These are phyloP conservation scores for Tylopilus plumbeoviolaceoides DNA, from an alignment of 768 basidiomycete genomes.

Conservation along the genomic window DNA sequence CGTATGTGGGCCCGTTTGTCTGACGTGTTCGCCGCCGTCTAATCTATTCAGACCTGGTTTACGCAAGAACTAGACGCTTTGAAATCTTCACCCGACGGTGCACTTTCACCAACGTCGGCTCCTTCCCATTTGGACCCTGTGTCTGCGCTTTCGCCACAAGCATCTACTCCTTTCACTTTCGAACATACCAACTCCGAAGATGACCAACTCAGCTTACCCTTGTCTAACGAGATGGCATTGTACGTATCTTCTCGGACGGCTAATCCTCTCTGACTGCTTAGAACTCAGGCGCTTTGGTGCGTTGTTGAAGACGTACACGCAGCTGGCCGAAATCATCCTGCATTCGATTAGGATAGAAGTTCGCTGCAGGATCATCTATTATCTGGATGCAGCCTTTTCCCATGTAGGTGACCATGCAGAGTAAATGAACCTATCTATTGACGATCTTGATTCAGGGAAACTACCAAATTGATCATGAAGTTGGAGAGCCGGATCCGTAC, in stretches of 20 bases:
- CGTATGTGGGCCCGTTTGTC: conserved; percentile 43
- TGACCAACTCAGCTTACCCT: conserved; percentile 61
- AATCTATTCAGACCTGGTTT: conserved; percentile 72
- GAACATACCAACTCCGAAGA: conserved; percentile 35
- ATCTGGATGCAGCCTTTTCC: conserved; percentile 74
- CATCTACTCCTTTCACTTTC: conserved; percentile 44
- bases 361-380: conserved; percentile 77
- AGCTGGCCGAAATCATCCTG: conserved; percentile 81
- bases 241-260: conserved; percentile 37
- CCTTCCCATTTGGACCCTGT: conserved; percentile 43
- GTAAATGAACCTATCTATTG: conserved; percentile 1
- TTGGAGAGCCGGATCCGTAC: conserved; percentile 87
- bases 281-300: conserved; percentile 80
- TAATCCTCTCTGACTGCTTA: conserved; percentile 3
- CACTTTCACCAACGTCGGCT: conserved; percentile 48
- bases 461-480: conserved; percentile 77
- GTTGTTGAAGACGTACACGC: conserved; percentile 84
- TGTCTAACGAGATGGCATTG: conserved; percentile 89
- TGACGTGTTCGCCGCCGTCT: conserved; percentile 4
- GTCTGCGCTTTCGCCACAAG: conserved; percentile 39
- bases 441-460: conserved; percentile 56
- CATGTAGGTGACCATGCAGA: conserved; percentile 45
- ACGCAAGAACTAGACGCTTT: conserved; percentile 64
- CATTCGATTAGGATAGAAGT: conserved; percentile 86
- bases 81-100: conserved; percentile 52